These are phyloP conservation scores for Inosperma sp. DNA, from an alignment of 768 basidiomycete genomes.

Conservation along the genomic window DNA sequence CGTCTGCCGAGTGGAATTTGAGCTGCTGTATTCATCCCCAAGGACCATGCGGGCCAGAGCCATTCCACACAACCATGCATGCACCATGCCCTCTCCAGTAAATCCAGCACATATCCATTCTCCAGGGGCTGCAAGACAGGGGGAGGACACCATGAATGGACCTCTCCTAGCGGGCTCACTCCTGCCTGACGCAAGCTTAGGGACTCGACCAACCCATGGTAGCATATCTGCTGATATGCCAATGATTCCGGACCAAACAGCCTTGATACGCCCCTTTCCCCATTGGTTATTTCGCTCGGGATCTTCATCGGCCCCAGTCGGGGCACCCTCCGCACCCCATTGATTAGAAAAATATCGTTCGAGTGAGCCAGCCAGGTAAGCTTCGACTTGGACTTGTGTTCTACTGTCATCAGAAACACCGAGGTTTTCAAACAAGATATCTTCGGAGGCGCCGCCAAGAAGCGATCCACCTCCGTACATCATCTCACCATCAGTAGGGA, in stretches of 20 bases:
- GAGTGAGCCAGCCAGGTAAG: constrained; percentile 38
- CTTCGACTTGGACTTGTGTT: constrained; percentile 25
- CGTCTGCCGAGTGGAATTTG: neutral
- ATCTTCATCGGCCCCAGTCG: constrained; percentile 19
- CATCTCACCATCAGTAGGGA: constrained; percentile 41
- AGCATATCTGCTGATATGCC: constrained; percentile 55
- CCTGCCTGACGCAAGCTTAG: constrained; percentile 44
- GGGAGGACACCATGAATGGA: constrained; percentile 7
- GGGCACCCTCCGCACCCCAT: constrained; percentile 18
- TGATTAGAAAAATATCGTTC: constrained; percentile 46
- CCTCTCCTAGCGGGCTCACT: constrained; percentile 9
- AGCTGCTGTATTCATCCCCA: constrained; percentile 34
- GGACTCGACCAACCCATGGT: constrained; percentile 71
- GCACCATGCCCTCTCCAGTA: constrained; percentile 69
- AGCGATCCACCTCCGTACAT: constrained; percentile 61
- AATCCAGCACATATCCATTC: constrained; percentile 75
- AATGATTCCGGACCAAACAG: constrained; percentile 61
- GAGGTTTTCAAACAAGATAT: constrained; percentile 28
- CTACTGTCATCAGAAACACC: constrained; percentile 37
- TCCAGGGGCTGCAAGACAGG: constrained; percentile 37
- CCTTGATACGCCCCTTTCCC: constrained; percentile 46
- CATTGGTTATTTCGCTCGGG: constrained; percentile 17
- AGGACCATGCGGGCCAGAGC: constrained; percentile 60
- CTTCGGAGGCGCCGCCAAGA: constrained; percentile 30
- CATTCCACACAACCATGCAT: constrained; percentile 60